A percentile compares a stretch with the other conserved stretches of the same genome.
phyloP scores from a whole-genome alignment of 306 rosid species.

The Dicorynia guianensis region DNA sequence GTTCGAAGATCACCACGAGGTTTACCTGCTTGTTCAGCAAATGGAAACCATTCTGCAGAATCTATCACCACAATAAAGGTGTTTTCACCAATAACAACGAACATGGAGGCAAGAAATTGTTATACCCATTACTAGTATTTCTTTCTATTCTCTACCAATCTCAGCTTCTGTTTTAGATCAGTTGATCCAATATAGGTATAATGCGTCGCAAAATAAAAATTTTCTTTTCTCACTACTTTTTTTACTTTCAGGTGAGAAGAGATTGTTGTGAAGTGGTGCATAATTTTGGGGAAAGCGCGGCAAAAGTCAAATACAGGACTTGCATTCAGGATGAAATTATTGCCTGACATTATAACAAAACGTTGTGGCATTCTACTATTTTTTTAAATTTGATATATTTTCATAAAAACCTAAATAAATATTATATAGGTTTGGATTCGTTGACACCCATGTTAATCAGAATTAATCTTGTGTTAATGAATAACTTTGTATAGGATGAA shows the following conservation, averaged over 20 bases:
- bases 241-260: constrained; percentile 40
- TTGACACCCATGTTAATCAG: no score
- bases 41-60: constrained; percentile 54
- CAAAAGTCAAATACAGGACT: constrained; percentile 51
- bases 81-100: constrained; percentile 35
- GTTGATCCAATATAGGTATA: no score
- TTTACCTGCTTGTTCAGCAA: constrained; percentile 41
- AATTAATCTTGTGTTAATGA: no score
- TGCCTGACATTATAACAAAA: neutral
- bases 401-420: no score
- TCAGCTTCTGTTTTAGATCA: no score
- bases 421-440: no score
- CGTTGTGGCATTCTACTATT: no score
- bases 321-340: constrained; percentile 53
- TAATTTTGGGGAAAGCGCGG: neutral
- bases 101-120: constrained; percentile 37
- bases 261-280: constrained; percentile 54
- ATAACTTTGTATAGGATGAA: no score
- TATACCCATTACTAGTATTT: neutral
- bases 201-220: no score
- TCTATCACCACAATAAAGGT: constrained; percentile 47
- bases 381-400: no score
- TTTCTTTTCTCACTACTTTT: no score
- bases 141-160: neutral
- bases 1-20: constrained; percentile 40